Percentiles rank a stretch among this genome's conserved stretches.
phyloP scores from a whole-genome alignment of 805 yeast genomes.

The Ogataea ramenticola region DNA sequence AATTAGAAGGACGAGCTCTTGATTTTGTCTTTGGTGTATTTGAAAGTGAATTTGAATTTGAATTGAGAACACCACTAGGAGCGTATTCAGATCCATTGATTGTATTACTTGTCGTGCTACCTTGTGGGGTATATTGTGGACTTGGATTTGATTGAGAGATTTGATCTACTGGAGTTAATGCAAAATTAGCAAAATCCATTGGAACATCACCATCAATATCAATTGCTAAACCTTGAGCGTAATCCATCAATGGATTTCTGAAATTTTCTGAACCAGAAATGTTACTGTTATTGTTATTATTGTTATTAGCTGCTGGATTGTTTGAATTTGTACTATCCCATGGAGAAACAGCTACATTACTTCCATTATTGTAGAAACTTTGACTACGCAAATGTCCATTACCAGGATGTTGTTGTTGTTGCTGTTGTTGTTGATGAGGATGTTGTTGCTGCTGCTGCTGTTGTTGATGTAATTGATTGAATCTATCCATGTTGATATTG shows the following conservation, averaged over 20 bases:
- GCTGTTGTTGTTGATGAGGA: too few species aligned
- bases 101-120: too few species aligned
- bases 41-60: neutral
- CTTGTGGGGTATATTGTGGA: neutral
- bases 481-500: neutral
- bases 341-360: neutral
- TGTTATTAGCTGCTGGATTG: neutral
- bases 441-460: too few species aligned
- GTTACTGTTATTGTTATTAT: too few species aligned
- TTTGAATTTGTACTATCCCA: neutral
- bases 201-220: slow-evolving; percentile 5
- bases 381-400: too few species aligned
- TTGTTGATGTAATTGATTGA: too few species aligned
- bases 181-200: slow-evolving; percentile 1
- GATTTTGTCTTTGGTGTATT: neutral
- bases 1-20: neutral
- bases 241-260: slow-evolving; percentile 7
- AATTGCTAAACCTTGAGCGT: slow-evolving; percentile 8
- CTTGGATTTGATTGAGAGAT: neutral
- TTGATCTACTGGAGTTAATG: neutral
- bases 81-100: too few species aligned
- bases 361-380: neutral
- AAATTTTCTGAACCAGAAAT: neutral
- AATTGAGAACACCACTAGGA: too few species aligned
- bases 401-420: too few species aligned